Percentiles rank a stretch among this genome's conserved stretches.
Conservation (phyloP, 148 eudicot genomes). For the Persicaria tinctoria region DNA sequence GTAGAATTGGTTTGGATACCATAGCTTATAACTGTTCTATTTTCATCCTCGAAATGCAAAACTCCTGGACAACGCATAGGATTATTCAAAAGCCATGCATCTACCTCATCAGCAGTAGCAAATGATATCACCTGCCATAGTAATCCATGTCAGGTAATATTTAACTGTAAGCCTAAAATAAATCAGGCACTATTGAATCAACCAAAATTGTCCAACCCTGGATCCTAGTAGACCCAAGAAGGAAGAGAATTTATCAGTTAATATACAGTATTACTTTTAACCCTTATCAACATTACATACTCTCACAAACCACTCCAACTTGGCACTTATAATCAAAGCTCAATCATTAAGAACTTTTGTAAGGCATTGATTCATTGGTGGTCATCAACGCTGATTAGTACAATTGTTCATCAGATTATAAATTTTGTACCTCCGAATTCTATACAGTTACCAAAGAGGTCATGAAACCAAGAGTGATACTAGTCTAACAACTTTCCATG, state of each 20-base stretch:
- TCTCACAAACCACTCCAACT: neutral
- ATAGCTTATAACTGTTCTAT: constrained; percentile 63
- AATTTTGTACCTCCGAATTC: neutral
- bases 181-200: neutral
- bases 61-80: constrained; percentile 82
- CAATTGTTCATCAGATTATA: neutral
- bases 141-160: neutral
- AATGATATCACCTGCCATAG: constrained; percentile 54
- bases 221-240: neutral
- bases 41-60: constrained; percentile 64
- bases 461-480: neutral
- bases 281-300: neutral
- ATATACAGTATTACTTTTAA: neutral
- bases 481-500: neutral
- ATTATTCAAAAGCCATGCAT: constrained; percentile 68
- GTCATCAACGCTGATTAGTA: neutral
- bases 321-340: neutral
- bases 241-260: neutral
- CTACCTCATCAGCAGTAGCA: constrained; percentile 45
- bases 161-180: neutral
- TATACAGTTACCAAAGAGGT: neutral
- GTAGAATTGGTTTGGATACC: constrained; percentile 94
- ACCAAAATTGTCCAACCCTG: neutral
- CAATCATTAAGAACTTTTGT: neutral
- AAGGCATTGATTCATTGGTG: neutral